A percentile compares a stretch with the other conserved stretches of the same genome.
Evolutionary conservation across 2,329 filamentous ascomycete genomes (phyloP).

Genomic region (Nothophoma quercina): DNA sequence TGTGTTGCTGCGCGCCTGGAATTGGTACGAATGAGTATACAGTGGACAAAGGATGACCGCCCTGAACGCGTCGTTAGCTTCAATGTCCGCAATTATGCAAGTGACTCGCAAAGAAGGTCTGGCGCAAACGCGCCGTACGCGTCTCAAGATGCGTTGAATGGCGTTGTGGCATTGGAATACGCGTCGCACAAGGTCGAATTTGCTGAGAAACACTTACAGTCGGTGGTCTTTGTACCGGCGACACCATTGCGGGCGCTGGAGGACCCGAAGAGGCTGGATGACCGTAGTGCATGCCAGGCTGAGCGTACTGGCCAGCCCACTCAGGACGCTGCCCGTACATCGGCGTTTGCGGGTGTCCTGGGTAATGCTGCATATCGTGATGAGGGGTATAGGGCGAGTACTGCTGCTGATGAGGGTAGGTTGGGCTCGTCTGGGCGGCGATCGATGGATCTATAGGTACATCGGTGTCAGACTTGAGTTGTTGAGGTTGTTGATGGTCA

Average conservation of each 20-base stretch:
- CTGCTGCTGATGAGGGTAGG: conserved; percentile 79
- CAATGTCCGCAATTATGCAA: not conserved
- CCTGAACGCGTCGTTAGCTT: conserved; percentile 42
- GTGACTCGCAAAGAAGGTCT: not conserved
- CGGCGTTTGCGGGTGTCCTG: conserved; percentile 64
- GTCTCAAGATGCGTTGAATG: not conserved
- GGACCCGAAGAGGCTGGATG: conserved; percentile 67
- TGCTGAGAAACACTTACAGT: conserved; percentile 60
- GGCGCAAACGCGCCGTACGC: not conserved
- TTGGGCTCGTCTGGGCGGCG: conserved; percentile 88
- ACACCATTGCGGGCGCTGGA: conserved; percentile 64
- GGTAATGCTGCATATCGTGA: conserved; percentile 84
- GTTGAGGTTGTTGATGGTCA: conserved; percentile 70
- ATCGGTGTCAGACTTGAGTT: conserved; percentile 92
- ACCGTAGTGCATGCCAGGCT: conserved; percentile 53
- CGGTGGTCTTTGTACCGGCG: conserved; percentile 67
- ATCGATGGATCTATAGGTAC: conserved; percentile 99
- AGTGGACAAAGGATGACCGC: conserved; percentile 67
- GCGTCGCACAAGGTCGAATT: not conserved
- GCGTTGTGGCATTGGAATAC: not conserved
- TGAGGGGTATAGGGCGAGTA: conserved; percentile 88
- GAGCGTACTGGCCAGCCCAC: conserved; percentile 69
- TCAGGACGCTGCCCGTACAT: conserved; percentile 75
- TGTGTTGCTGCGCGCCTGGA: conserved; percentile 95
- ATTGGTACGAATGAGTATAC: conserved; percentile 99